Percentiles rank a stretch among this genome's conserved stretches.
Conservation (phyloP, 1,284 basidiomycete species). For the Farysia itapuensis region DNA sequence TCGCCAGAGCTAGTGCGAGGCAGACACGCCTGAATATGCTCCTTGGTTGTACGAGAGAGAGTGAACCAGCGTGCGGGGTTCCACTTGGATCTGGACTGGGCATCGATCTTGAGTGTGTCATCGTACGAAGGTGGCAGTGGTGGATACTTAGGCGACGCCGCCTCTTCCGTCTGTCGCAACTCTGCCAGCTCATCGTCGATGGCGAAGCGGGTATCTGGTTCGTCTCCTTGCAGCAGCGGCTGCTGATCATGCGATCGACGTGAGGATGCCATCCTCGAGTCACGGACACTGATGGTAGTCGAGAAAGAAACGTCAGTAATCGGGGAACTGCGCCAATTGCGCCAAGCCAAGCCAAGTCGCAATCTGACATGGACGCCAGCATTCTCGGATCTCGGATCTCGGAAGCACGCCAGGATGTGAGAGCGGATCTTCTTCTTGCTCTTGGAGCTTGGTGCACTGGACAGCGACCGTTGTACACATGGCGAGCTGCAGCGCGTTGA, state of each 20-base stretch:
- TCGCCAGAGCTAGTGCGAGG: conserved; percentile 26
- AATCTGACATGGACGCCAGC: too few species aligned
- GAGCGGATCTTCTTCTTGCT: too few species aligned
- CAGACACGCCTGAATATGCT: conserved; percentile 38
- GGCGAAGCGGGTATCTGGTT: conserved; percentile 41
- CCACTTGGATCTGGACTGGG: conserved; percentile 13
- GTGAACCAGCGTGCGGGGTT: conserved; percentile 31
- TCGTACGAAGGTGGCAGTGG: conserved; percentile 46
- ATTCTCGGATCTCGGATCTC: too few species aligned
- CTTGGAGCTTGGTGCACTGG: too few species aligned
- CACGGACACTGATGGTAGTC: neutral
- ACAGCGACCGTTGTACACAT: too few species aligned
- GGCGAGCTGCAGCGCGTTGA: too few species aligned
- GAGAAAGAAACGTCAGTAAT: too few species aligned
- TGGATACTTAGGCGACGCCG: conserved; percentile 36
- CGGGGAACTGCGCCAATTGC: too few species aligned
- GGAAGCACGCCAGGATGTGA: too few species aligned
- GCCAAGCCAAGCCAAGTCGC: too few species aligned
- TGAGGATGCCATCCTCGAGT: conserved; percentile 11
- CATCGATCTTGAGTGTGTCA: conserved; percentile 32
- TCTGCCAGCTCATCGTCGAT: conserved; percentile 40
- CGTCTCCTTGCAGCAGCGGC: conserved; percentile 21
- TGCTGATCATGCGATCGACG: conserved; percentile 22
- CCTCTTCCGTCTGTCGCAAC: conserved; percentile 8
- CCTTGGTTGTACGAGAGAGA: conserved; percentile 28